Base-by-base conservation (phyloP, 2,329 filamentous ascomycete species). In the Clonostachys byssicola region DNA sequence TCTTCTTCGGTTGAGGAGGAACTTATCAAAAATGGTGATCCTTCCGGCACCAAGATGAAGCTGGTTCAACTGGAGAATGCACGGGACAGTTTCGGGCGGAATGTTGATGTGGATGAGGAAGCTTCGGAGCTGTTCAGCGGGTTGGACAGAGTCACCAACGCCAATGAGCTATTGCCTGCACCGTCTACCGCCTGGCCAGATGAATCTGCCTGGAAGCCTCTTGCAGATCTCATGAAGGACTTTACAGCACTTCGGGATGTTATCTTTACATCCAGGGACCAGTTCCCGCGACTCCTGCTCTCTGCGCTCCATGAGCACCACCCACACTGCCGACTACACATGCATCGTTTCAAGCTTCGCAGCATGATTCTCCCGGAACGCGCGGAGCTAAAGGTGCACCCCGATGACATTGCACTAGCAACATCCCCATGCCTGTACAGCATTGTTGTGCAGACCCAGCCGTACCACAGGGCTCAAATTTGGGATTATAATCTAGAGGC, bases 401-500 rank as follows among this genome's bases (percentile, higher is more conserved):
- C 45, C 30, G 40, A 43, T 12, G 45, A 47, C 18, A n/a, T 47
- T 12, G 40, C 40, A 7, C 45, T 47, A 18, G 45, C 45, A 33
- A 42, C 40, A 14, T 47, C 45, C 10, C 45, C 45, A 10, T 47
- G 45, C n/a, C 45, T 47, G n/a, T 47, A 43, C 34, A 47, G 45
- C 17, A 20, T 47, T n/a, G 45, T 47, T 12, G 30, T 35, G 6
- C 9, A 34, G 17, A 47, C 45, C 20, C 16, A 30, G n/a, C 17
- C 2, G 13, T 36, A 43, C 40, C 6, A 30, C 8, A 23, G 20
- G 5, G 20, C 20, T 23, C 20, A 23, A 23, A 33, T 33, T 20
- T n/a, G 17, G 33, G 45, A 18, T 20, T 47, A 47, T 20, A 47
- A 43, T 17, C 13, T 38, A 13, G 45, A 43, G 23, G 45, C 40